Evolutionary conservation across 2,329 filamentous ascomycete genomes (phyloP), one percentile per base, ranked within the genome.

Genomic region (Tolypocladium ovalisporum): DNA sequence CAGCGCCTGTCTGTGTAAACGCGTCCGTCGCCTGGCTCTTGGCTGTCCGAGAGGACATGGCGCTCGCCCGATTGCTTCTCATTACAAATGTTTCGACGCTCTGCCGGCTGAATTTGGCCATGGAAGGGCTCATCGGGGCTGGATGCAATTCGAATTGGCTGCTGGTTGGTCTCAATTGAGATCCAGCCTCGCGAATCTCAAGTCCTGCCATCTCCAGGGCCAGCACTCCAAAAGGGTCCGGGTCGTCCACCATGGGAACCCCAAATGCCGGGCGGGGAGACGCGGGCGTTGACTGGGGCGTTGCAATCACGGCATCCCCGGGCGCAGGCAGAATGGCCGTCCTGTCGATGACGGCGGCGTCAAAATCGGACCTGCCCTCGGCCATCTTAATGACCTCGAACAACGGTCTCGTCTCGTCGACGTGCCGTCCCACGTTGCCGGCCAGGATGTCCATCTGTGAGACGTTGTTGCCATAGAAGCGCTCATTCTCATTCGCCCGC

Each of bases 191-290:
- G 55, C 89, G 83, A 62, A 97, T 94, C 64, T 93, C 89, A 57
- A 97, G 76, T 2, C 93, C 93, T 60, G 91, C 89, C 76, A 90
- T 87, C 68, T 96, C 90, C n/a, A 97, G 75, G 9, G 93, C 92
- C 62, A 92, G 81, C 32, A 97, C 88, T 29, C 93, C 93, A 67
- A 89, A 97, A 0, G 93, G 93, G 69, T 97, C 93, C 0, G 92
- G 91, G 64, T 97, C 93, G 56, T 91, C 84, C 4, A 77, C 73
- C 61, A 87, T 85, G 1, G 90, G 91, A 19, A 96, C 77, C 2
- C 92, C 92, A 73, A 97, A 96, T 2, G 75, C 74, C 35, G 78
- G 72, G 61, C 63, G 75, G 53, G 68, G 79, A 57, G 67, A 70
- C 63, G 58, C 67, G 58, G 70, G 65, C 6, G 64, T 69, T 4